phyloP scores from a whole-genome alignment of 2,329 filamentous ascomycete genomes.

The Harringtonia lauricola region DNA sequence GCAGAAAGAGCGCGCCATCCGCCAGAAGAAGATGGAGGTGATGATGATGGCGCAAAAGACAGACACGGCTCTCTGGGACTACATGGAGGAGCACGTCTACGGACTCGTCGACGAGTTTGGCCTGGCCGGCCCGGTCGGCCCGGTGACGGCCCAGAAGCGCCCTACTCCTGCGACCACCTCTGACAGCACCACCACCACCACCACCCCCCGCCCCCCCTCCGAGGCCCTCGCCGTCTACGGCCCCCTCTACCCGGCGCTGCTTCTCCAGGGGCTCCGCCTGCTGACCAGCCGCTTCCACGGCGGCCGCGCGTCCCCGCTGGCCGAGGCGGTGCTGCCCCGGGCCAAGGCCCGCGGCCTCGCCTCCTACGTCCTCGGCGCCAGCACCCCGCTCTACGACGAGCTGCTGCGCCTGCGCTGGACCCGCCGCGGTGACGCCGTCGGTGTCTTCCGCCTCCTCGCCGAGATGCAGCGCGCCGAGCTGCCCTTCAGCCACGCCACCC shows the following conservation, averaged over 20 bases:
- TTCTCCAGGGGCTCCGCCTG: slow-evolving; percentile 44
- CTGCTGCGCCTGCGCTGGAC: slow-evolving; percentile 52
- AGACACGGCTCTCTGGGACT: slow-evolving; percentile 55
- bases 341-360: slow-evolving; percentile 57
- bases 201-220: slow-evolving; percentile 15
- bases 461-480: slow-evolving; percentile 58
- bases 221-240: slow-evolving; percentile 43
- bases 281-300: slow-evolving; percentile 43
- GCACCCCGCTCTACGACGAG: slow-evolving; percentile 58
- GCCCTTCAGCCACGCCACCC: slow-evolving; percentile 39
- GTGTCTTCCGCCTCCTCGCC: slow-evolving; percentile 43
- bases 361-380: slow-evolving; percentile 61
- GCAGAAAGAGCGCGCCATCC: not conserved
- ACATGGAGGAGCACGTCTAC: slow-evolving; percentile 59
- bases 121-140: not conserved
- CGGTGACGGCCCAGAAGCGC: not conserved
- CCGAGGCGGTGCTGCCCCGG: slow-evolving; percentile 51
- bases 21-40: slow-evolving; percentile 26
- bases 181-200: not conserved
- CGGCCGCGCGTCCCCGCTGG: slow-evolving; percentile 39
- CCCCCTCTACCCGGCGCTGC: slow-evolving; percentile 51
- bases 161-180: slow-evolving; percentile 1
- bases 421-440: slow-evolving; percentile 44
- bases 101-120: slow-evolving; percentile 40
- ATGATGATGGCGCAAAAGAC: slow-evolving; percentile 43